Base-by-base conservation (phyloP, 768 basidiomycete genomes). In the Mycena haematopus region DNA sequence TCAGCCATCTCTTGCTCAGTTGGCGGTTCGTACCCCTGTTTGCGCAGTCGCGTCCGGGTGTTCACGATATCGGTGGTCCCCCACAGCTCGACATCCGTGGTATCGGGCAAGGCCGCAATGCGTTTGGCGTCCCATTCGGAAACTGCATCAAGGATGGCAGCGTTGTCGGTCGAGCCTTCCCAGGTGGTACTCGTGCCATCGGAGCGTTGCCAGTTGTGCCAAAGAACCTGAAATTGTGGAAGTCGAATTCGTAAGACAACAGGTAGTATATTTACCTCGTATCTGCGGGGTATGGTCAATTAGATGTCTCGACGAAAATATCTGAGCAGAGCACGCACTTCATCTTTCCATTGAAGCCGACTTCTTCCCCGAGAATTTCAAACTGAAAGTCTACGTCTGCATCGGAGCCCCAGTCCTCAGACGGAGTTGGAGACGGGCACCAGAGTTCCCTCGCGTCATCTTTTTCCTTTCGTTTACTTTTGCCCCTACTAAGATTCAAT, bases 141-240 rank as follows among this genome's bases (percentile, higher is more conserved):
- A 2, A 42, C 17, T 19, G 40, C 17, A 9, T 19, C 3, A 0
- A 2, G 65, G 59, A 17, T 60, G 60, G 29, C 61, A 52, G 25
- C 22, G 46, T 50, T 33, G 5, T 38, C 36, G 11, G 36, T 10
- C 13, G 52, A 31, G 1, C 38, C 58, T 25, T 62, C 42, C 65
- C 65, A 66, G 14, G 65, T 66, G 2, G 65, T 62, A 21, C 40
- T 62, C 3, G 57, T 56, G 17, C 65, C 65, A 36, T 66, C 61
- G 1, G 35, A 7, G 17, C 65, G 61, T n/a, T 17, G 21, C 65
- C 65, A 66, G 6, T n/a, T 22, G 2, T 17, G 11, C 65, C 61
- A 66, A 1, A 5, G 1, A 4, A 66, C 58, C 65, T 66, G 21
- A 42, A 2, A 35, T 29, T 9, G 15, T 17, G 40, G 25, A 31